Base-by-base conservation (phyloP, 331 rosid genomes). In the Pyrus hybrid region DNA sequence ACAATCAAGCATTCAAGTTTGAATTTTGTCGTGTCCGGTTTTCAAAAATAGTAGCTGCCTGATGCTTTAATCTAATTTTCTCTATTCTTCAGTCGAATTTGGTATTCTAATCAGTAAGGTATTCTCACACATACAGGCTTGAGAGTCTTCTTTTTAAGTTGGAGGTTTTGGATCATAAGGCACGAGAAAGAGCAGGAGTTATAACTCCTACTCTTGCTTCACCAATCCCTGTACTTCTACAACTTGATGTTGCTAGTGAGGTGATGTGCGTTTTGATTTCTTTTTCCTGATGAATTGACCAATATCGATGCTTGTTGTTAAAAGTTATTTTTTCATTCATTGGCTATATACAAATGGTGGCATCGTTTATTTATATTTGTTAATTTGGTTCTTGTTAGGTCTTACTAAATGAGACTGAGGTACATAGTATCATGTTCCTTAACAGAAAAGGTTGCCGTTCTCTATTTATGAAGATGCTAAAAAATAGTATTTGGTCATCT, bases 91-190 rank as follows among this genome's bases (percentile, higher is more conserved):
- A 6, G 7, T 49, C 56, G 70, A 32, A 10, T 20, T 10, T 66
- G 49, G 9, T 20, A 2, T 32, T 5, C 65, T 78, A 17, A 74
- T 66, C 58, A 57, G 72, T 47, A 29, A 47, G 76, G 68, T 63
- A 41, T 26, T 18, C 13, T 51, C 62, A 37, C 23, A 22, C 32
- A 6, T 79, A 80, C 89, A 94, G 98, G 91, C 79, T 94, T 73
- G 99, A 94, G 86, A 67, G 53, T 80, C 87, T 94, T 75, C 58
- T 94, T 81, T 94, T 92, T 83, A 94, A 92, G 93, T 82, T 94
- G 90, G 99, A 94, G 86, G 96, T 92, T 68, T 83, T 90, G 92
- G 99, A 94, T 82, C 99, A 90, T 76, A 94, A 92, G 85, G 97
- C 96, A 64, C 91, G 99, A 60, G 99, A 94, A 87, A 94, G 97